These are phyloP conservation scores for Phytophthora europaea DNA, from an alignment of 352 stramenopile species.

Conservation along the genomic window DNA sequence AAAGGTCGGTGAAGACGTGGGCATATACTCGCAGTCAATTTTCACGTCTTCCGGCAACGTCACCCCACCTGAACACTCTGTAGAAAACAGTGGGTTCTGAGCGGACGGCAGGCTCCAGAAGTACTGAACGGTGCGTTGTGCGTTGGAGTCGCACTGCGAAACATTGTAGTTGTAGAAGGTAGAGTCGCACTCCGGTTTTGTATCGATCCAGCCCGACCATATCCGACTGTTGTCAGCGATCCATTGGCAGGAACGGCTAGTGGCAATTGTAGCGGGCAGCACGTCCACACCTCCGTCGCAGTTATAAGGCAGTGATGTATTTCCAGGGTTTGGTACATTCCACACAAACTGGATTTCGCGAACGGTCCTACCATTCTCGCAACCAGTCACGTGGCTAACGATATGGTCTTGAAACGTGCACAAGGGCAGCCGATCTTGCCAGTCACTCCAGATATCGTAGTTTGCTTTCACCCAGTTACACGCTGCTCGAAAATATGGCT, in stretches of 20 bases:
- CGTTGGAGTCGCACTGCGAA: slow-evolving; percentile 37
- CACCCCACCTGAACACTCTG: slow-evolving; percentile 42
- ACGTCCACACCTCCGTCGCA: slow-evolving; percentile 49
- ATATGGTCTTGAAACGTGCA: slow-evolving; percentile 48
- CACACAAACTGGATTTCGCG: slow-evolving; percentile 53
- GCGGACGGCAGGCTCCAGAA: slow-evolving; percentile 46
- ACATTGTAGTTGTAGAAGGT: slow-evolving; percentile 59
- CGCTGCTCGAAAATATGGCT: slow-evolving; percentile 51
- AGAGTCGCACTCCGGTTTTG: slow-evolving; percentile 46
- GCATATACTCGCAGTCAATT: slow-evolving; percentile 56
- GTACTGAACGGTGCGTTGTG: slow-evolving; percentile 42
- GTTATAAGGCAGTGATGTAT: slow-evolving; percentile 44
- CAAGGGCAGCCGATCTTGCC: slow-evolving; percentile 48
- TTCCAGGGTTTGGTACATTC: slow-evolving; percentile 45
- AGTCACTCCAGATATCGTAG: slow-evolving; percentile 59
- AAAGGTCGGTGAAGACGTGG: slow-evolving; percentile 34
- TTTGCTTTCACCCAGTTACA: slow-evolving; percentile 65
- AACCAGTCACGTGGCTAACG: slow-evolving; percentile 40
- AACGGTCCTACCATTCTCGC: slow-evolving; percentile 20
- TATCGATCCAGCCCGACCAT: slow-evolving; percentile 50
- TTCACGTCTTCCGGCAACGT: slow-evolving; percentile 26
- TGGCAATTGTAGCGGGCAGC: slow-evolving; percentile 39
- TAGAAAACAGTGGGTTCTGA: slow-evolving; percentile 7
- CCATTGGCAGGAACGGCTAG: slow-evolving; percentile 63
- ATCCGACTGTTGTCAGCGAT: slow-evolving; percentile 26